Percentiles rank a stretch among this genome's conserved stretches.
Evolutionary conservation across 768 basidiomycete species (phyloP).

Genomic region (Candolleomyces eurysporus): DNA sequence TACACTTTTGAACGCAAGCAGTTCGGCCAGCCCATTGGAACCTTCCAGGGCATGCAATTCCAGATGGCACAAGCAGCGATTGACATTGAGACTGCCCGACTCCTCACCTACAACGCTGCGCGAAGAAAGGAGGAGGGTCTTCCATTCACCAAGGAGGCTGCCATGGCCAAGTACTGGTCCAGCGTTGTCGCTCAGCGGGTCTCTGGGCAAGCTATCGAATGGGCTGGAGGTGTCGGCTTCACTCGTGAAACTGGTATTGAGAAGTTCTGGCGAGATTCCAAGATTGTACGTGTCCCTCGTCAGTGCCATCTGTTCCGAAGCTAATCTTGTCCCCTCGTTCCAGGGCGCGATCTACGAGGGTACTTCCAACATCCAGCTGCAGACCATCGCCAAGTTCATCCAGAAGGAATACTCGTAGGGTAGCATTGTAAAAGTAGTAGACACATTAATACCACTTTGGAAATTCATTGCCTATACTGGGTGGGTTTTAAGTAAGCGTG

Average conservation of each 20-base stretch:
- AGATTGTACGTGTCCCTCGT: conserved; percentile 64
- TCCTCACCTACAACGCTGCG: conserved; percentile 96
- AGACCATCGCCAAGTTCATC: conserved; percentile 92
- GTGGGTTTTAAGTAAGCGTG: background rate
- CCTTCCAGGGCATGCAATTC: conserved; percentile 95
- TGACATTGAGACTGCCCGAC: conserved; percentile 85
- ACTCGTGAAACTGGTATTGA: conserved; percentile 94
- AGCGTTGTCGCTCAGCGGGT: conserved; percentile 89
- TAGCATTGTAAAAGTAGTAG: conserved; percentile 21
- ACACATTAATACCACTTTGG: conserved; percentile 3
- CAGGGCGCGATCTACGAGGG: conserved; percentile 92
- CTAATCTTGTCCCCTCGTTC: background rate
- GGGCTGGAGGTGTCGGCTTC: conserved; percentile 92
- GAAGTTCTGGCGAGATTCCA: conserved; percentile 96
- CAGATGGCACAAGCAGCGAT: conserved; percentile 90
- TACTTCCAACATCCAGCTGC: conserved; percentile 96
- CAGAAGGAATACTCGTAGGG: conserved; percentile 71
- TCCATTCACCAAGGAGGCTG: conserved; percentile 88
- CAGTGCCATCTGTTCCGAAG: background rate
- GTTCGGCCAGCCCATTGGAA: conserved; percentile 91
- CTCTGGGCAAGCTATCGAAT: conserved; percentile 89
- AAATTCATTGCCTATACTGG: conserved; percentile 12
- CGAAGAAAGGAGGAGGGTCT: conserved; percentile 89
- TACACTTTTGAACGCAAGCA: conserved; percentile 94
- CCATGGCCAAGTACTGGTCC: conserved; percentile 96